phyloP scores from a whole-genome alignment of 179 eudicot genomes.

The Silene vulgaris region DNA sequence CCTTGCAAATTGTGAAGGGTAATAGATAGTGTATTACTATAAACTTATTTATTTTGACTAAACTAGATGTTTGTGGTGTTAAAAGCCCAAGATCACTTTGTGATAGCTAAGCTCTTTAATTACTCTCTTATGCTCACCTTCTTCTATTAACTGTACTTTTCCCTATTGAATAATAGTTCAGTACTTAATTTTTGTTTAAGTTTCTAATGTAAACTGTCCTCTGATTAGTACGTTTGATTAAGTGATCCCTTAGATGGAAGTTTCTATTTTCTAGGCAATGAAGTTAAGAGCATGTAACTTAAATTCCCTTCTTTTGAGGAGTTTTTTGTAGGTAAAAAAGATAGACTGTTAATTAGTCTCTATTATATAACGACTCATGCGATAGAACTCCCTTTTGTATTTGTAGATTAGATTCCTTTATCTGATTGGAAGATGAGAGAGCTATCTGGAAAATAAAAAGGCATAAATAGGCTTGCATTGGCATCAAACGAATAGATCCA shows the following conservation, averaged over 20 bases:
- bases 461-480: not conserved
- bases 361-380: not conserved
- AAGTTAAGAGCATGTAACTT: not conserved
- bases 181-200: not conserved
- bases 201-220: not conserved
- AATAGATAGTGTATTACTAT: not conserved
- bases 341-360: not conserved
- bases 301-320: not conserved
- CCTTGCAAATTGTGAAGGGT: not conserved
- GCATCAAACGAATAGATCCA: not conserved
- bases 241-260: not conserved
- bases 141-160: not conserved
- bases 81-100: not conserved
- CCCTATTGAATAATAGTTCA: not conserved
- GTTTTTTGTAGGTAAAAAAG: not conserved
- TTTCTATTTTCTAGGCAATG: not conserved
- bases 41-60: not conserved
- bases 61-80: not conserved
- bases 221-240: not conserved
- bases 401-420: not conserved
- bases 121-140: not conserved
- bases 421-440: not conserved
- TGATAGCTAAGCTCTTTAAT: not conserved
- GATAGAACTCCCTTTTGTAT: not conserved
- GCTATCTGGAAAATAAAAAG: slow-evolving; percentile 1